Percentiles rank a stretch among this genome's conserved stretches.
Conservation (phyloP, 179 eudicot species). For the Spinacia oleracea region DNA sequence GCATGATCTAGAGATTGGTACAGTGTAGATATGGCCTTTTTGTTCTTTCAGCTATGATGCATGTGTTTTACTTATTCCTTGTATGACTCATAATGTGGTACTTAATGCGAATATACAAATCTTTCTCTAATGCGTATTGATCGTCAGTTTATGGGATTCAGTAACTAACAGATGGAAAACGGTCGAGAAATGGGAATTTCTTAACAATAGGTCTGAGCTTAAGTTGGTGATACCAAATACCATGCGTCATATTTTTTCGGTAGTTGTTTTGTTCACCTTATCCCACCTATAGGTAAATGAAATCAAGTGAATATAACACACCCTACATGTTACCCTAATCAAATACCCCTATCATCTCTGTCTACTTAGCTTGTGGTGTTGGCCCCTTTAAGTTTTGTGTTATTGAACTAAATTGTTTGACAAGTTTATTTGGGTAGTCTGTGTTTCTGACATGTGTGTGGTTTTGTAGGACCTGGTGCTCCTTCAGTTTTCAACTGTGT, state of each 20-base stretch:
- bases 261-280: too few relatives aligned
- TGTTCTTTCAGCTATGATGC: background rate
- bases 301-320: too few relatives aligned
- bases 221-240: background rate
- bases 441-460: conserved; percentile 22
- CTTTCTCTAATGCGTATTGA: background rate
- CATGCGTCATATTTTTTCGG: background rate
- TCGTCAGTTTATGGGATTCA: background rate
- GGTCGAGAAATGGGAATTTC: background rate
- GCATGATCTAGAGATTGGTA: conserved; percentile 96
- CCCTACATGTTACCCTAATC: background rate
- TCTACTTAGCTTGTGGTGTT: background rate
- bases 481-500: conserved; percentile 78
- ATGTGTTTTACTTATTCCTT: background rate
- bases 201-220: background rate
- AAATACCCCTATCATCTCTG: background rate
- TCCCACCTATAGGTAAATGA: too few relatives aligned
- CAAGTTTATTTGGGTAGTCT: background rate
- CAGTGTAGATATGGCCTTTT: background rate
- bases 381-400: background rate
- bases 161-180: background rate
- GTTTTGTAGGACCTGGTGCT: conserved; percentile 78
- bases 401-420: background rate
- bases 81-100: background rate
- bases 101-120: background rate